phyloP scores from a whole-genome alignment of 1,284 basidiomycete genomes.

The Ceratorhiza oryzae-sativae region DNA sequence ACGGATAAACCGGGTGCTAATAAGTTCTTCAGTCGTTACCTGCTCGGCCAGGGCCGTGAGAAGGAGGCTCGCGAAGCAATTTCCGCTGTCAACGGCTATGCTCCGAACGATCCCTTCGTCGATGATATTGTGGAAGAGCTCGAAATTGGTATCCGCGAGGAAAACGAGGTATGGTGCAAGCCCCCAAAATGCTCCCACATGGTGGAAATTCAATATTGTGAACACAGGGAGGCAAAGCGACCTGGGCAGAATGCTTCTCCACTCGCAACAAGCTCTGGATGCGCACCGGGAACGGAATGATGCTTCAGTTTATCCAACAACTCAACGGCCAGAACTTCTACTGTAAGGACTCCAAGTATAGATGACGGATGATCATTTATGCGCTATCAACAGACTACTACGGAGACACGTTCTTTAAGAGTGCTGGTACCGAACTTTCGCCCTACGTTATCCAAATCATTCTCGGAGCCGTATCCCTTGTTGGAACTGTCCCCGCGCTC shows the following conservation, averaged over 20 bases:
- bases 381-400: conserved; percentile 61
- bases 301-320: conserved; percentile 83
- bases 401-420: conserved; percentile 83
- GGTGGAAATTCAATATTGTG: conserved; percentile 44
- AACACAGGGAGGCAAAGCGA: conserved; percentile 70
- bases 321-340: conserved; percentile 50
- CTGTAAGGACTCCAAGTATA: background rate
- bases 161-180: conserved; percentile 44
- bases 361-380: background rate
- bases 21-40: conserved; percentile 59
- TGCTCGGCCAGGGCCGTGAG: conserved; percentile 61
- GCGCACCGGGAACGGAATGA: conserved; percentile 76
- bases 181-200: conserved; percentile 36
- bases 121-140: conserved; percentile 74
- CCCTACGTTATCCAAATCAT: conserved; percentile 78
- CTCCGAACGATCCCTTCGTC: conserved; percentile 67
- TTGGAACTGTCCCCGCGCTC: conserved; percentile 68
- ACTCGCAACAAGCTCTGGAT: conserved; percentile 72
- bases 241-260: conserved; percentile 81
- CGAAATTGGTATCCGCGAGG: conserved; percentile 64
- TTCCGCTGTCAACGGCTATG: conserved; percentile 69
- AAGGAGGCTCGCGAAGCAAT: conserved; percentile 68
- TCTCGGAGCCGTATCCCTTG: conserved; percentile 71
- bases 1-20: background rate
- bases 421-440: conserved; percentile 70